phyloP scores from a whole-genome alignment of 805 yeast genomes.

The Starmerella apis region DNA sequence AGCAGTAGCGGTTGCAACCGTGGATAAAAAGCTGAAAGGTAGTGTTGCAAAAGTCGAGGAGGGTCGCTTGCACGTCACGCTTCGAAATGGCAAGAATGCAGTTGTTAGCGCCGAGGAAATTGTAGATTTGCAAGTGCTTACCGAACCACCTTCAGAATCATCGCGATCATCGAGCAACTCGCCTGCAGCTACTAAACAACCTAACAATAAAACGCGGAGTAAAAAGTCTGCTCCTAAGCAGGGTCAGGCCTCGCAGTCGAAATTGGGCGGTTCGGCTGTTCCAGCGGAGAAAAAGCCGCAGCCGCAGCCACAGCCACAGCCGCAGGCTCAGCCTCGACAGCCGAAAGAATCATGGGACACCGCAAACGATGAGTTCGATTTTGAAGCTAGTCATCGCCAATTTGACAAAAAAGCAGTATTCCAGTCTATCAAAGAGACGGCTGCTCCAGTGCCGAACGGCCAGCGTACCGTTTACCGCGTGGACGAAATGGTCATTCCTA shows the following conservation, averaged over 20 bases:
- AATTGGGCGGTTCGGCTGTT: neutral
- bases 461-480: slow-evolving; percentile 1
- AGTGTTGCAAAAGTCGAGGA: slow-evolving; percentile 4
- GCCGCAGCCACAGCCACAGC: neutral
- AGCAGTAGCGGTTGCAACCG: slow-evolving; percentile 3
- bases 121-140: slow-evolving; percentile 3
- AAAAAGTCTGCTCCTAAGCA: neutral
- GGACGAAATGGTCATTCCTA: neutral
- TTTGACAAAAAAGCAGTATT: slow-evolving; percentile 3
- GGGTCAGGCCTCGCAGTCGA: neutral
- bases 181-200: neutral
- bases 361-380: neutral
- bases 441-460: neutral
- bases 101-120: neutral
- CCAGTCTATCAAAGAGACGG: neutral
- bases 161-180: neutral
- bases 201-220: neutral
- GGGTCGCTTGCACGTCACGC: slow-evolving; percentile 1
- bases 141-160: neutral
- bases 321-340: neutral
- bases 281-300: neutral
- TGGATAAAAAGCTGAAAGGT: neutral
- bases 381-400: slow-evolving; percentile 4
- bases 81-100: neutral
- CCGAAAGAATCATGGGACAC: neutral